Evolutionary conservation across 179 eudicot genomes (phyloP).

Genomic region (Spinacia oleracea): DNA sequence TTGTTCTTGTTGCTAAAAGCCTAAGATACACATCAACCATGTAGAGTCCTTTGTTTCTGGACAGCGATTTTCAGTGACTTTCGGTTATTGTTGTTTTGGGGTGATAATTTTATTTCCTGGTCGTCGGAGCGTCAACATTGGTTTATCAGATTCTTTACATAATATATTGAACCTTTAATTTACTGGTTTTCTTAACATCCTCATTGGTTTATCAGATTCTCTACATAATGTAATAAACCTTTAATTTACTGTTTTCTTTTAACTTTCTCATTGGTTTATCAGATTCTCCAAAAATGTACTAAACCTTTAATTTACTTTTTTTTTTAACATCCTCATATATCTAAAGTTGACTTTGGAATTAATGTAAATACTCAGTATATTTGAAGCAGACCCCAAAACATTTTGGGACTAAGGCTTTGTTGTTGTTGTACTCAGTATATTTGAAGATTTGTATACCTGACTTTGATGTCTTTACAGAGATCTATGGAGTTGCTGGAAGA

Average conservation of each 20-base stretch:
- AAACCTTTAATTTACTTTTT: too few relatives aligned
- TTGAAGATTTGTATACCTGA: not conserved
- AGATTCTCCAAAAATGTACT: not conserved
- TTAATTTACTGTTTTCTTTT: too few relatives aligned
- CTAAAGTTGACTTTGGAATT: not conserved
- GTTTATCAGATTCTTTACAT: too few relatives aligned
- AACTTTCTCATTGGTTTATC: not conserved
- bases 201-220: not conserved
- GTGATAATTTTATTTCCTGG: too few relatives aligned
- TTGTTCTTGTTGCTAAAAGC: not conserved
- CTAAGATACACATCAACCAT: not conserved
- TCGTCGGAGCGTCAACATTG: too few relatives aligned
- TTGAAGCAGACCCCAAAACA: too few relatives aligned
- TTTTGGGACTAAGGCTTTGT: too few relatives aligned
- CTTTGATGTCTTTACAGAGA: conserved; percentile 49
- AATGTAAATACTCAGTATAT: too few relatives aligned
- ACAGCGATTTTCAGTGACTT: not conserved
- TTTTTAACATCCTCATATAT: not conserved
- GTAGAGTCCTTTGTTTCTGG: not conserved
- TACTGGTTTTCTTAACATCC: too few relatives aligned
- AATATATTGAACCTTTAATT: too few relatives aligned
- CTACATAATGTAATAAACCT: not conserved
- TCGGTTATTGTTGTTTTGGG: too few relatives aligned
- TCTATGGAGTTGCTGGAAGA: conserved; percentile 89
- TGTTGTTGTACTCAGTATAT: too few relatives aligned